These are phyloP conservation scores for Fusarium sp. DNA, from an alignment of 2,329 filamentous ascomycete genomes.

Conservation along the genomic window DNA sequence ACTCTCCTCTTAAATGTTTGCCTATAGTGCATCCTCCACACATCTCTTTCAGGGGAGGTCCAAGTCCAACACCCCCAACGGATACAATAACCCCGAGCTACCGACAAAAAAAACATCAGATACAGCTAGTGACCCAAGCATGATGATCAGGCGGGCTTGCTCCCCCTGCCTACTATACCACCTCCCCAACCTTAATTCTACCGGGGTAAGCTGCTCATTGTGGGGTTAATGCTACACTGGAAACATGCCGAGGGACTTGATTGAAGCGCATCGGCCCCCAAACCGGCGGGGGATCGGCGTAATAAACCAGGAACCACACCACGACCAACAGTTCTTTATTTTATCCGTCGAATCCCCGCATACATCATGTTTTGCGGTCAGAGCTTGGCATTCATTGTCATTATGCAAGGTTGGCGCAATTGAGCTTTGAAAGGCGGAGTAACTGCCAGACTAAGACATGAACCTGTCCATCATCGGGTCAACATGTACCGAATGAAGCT, in stretches of 20 bases:
- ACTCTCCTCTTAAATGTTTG: background rate
- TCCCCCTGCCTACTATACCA: background rate
- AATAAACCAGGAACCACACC: conserved; percentile 1
- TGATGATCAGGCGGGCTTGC: conserved; percentile 20
- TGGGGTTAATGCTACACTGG: background rate
- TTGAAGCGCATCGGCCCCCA: conserved; percentile 32
- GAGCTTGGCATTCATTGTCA: background rate
- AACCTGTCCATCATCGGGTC: conserved; percentile 2
- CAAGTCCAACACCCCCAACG: background rate
- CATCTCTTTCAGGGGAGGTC: background rate
- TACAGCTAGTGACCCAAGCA: background rate
- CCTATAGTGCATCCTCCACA: background rate
- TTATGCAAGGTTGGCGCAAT: background rate
- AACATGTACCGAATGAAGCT: conserved; percentile 20
- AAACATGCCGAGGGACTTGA: conserved; percentile 8
- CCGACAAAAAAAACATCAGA: background rate
- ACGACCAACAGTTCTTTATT: conserved; percentile 8
- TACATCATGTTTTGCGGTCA: background rate
- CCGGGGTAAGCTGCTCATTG: background rate
- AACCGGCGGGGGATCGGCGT: conserved; percentile 32
- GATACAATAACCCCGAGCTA: background rate
- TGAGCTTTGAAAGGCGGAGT: background rate
- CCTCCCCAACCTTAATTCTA: background rate
- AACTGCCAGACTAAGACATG: conserved; percentile 9
- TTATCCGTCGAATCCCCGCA: conserved; percentile 5